phyloP scores from a whole-genome alignment of 345 rosid genomes.

The Salix arbutifolia region DNA sequence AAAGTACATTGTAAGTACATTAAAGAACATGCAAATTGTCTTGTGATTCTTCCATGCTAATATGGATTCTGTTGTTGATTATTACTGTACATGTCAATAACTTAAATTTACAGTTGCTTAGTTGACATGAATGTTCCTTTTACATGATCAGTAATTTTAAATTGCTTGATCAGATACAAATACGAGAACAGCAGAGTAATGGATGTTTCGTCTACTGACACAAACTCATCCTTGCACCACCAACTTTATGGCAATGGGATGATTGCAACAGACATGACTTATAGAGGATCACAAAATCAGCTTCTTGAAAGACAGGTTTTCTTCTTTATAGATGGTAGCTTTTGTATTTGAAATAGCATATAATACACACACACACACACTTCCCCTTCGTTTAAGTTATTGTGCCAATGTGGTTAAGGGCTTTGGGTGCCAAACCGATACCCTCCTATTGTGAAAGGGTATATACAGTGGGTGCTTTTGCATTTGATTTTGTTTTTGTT shows the following conservation, averaged over 20 bases:
- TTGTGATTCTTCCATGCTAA: not conserved
- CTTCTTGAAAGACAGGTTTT: constrained; percentile 91
- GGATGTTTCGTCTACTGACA: constrained; percentile 70
- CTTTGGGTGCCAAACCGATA: not conserved
- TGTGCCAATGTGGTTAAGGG: not conserved
- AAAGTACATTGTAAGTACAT: not conserved
- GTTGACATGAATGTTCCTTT: not conserved
- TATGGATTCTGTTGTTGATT: not conserved
- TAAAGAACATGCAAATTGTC: not conserved
- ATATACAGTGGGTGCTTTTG: not conserved
- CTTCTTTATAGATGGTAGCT: constrained; percentile 15
- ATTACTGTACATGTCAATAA: not conserved
- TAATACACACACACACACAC: no score
- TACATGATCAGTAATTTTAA: not conserved
- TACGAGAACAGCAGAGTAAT: constrained; percentile 81
- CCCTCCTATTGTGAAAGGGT: not conserved
- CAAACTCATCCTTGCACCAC: constrained; percentile 59
- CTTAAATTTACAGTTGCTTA: not conserved
- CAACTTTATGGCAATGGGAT: constrained; percentile 75
- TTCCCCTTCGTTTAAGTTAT: not conserved
- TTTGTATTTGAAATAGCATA: not conserved
- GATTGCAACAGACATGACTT: constrained; percentile 56
- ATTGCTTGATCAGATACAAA: constrained; percentile 51
- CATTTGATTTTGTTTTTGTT: not conserved
- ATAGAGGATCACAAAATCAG: constrained; percentile 80